phyloP scores from a whole-genome alignment of 2,329 filamentous ascomycete genomes.

The Chaetomiaceae sp. region DNA sequence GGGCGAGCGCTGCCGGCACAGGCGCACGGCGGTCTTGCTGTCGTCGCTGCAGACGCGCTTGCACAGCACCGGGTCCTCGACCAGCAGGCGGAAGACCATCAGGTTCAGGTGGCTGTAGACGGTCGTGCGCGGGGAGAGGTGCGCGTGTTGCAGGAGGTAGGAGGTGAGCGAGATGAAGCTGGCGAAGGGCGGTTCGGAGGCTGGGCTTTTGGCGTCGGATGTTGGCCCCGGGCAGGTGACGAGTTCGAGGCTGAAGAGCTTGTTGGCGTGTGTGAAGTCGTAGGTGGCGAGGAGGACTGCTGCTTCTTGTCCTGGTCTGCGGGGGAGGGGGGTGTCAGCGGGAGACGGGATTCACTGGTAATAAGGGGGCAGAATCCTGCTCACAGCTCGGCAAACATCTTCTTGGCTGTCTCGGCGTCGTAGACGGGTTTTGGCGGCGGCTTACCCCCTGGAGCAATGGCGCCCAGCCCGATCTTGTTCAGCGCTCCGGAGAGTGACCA shows the following conservation, averaged over 20 bases:
- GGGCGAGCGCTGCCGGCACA: constrained; percentile 85
- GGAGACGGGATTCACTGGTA: not conserved
- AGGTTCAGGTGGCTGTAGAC: constrained; percentile 82
- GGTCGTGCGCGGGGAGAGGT: constrained; percentile 70
- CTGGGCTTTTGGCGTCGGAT: no score
- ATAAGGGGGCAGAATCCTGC: constrained; percentile 30
- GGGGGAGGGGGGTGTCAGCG: not conserved
- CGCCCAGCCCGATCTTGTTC: constrained; percentile 76
- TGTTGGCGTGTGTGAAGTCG: constrained; percentile 91
- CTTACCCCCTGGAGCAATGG: constrained; percentile 63
- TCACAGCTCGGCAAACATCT: constrained; percentile 72
- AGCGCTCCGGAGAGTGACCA: constrained; percentile 81
- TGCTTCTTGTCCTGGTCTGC: constrained; percentile 70
- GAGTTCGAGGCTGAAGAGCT: constrained; percentile 84
- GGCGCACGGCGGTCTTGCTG: constrained; percentile 63
- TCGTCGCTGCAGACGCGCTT: constrained; percentile 81
- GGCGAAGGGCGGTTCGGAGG: constrained; percentile 72
- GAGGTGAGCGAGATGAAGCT: constrained; percentile 83
- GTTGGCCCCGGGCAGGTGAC: constrained; percentile 57
- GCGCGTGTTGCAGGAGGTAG: constrained; percentile 88
- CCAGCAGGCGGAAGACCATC: constrained; percentile 75
- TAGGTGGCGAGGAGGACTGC: constrained; percentile 80
- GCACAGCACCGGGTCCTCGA: constrained; percentile 77
- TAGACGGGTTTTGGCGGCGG: constrained; percentile 54
- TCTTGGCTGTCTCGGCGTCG: constrained; percentile 73